Evolutionary conservation across 371 early-diverging fungal genomes (phyloP).

Genomic region (Apophysomyces trapeziformis): DNA sequence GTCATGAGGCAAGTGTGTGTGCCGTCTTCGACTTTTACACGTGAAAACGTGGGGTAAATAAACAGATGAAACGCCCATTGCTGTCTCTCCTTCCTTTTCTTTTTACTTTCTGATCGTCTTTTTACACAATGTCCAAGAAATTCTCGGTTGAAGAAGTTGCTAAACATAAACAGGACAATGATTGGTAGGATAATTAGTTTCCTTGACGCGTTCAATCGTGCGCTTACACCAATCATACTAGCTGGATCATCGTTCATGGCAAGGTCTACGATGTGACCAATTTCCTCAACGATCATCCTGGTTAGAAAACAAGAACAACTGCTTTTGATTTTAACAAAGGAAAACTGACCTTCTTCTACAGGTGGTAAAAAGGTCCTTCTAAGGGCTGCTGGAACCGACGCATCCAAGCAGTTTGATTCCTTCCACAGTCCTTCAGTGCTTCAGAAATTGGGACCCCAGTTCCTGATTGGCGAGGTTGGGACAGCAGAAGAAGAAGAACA

Average conservation of each 20-base stretch:
- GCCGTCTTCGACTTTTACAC: neutral
- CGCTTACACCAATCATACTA: neutral
- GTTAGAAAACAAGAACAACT: neutral
- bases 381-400: slow-evolving; percentile 79
- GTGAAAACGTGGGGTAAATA: slow-evolving; percentile 11
- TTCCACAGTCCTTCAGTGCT: slow-evolving; percentile 68
- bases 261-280: slow-evolving; percentile 78
- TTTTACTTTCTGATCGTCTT: neutral
- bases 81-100: slow-evolving; percentile 6
- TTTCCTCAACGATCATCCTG: slow-evolving; percentile 75
- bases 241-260: slow-evolving; percentile 87
- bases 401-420: slow-evolving; percentile 80
- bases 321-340: neutral
- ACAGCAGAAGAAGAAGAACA: slow-evolving; percentile 18
- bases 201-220: neutral
- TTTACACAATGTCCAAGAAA: slow-evolving; percentile 24
- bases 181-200: slow-evolving; percentile 43
- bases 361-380: slow-evolving; percentile 59
- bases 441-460: slow-evolving; percentile 48
- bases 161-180: slow-evolving; percentile 70
- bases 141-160: slow-evolving; percentile 71
- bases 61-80: neutral
- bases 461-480: slow-evolving; percentile 52
- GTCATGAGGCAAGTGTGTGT: neutral
- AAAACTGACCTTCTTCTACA: neutral